Conservation (phyloP, 139 green algal species). For the Gonium pectorale region DNA sequence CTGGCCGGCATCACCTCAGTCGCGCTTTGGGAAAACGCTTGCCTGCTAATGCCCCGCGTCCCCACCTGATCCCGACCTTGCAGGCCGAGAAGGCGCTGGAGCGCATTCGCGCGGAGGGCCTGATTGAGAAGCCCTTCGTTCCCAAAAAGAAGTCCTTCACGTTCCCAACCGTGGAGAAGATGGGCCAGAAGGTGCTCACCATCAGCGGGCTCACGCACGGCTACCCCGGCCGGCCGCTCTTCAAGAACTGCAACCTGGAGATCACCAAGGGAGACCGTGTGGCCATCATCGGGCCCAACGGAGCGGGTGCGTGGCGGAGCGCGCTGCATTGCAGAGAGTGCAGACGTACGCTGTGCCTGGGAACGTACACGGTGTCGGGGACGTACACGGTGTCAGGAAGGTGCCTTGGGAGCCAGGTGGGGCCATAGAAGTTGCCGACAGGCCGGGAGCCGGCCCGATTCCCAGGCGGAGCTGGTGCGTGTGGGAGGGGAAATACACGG, state of each 20-base stretch:
- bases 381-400: too few species aligned
- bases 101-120: slow-evolving; percentile 80
- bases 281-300: slow-evolving; percentile 97
- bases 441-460: too few species aligned
- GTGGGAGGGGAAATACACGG: too few species aligned
- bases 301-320: slow-evolving; percentile 54
- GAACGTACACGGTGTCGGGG: too few species aligned
- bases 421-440: too few species aligned
- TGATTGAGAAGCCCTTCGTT: slow-evolving; percentile 90
- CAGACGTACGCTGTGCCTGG: too few species aligned
- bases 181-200: slow-evolving; percentile 77
- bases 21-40: too few species aligned
- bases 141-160: slow-evolving; percentile 62
- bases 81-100: slow-evolving; percentile 95
- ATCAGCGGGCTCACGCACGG: slow-evolving; percentile 84
- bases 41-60: not conserved
- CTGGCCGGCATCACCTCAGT: too few species aligned
- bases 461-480: too few species aligned
- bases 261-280: slow-evolving; percentile 95
- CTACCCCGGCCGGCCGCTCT: slow-evolving; percentile 86
- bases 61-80: not conserved
- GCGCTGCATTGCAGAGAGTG: too few species aligned
- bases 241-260: slow-evolving; percentile 82
- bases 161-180: slow-evolving; percentile 77
- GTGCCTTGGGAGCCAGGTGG: too few species aligned